These are phyloP conservation scores for Linum usitatissimum DNA, from an alignment of 345 rosid species.

Conservation along the genomic window DNA sequence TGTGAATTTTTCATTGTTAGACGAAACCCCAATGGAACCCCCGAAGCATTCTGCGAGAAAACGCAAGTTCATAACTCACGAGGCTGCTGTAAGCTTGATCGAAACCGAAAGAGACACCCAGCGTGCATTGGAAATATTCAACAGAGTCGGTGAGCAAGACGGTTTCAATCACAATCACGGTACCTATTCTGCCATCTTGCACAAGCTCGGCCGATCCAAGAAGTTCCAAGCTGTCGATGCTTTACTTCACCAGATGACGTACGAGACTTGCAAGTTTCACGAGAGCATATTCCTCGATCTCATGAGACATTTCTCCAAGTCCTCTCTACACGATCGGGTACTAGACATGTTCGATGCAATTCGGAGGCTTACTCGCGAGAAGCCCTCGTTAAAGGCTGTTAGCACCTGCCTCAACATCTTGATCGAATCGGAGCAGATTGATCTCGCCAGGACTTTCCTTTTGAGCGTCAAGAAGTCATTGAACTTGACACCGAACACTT, in stretches of 20 bases:
- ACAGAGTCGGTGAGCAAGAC: slow-evolving; percentile 51
- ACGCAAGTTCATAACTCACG: slow-evolving; percentile 52
- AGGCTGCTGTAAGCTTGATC: slow-evolving; percentile 50
- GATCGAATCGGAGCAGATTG: slow-evolving; percentile 51
- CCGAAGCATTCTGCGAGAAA: slow-evolving; percentile 13
- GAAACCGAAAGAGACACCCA: slow-evolving; percentile 65
- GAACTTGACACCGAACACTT: slow-evolving; percentile 58
- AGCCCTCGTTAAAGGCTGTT: slow-evolving; percentile 67
- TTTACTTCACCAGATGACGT: slow-evolving; percentile 62
- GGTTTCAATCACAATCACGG: slow-evolving; percentile 78
- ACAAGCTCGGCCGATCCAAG: slow-evolving; percentile 58
- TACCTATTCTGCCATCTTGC: slow-evolving; percentile 55
- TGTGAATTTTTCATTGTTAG: background rate
- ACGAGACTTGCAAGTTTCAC: slow-evolving; percentile 73
- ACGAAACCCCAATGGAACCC: slow-evolving; percentile 12
- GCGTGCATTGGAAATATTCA: slow-evolving; percentile 57
- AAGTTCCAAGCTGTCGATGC: slow-evolving; percentile 70
- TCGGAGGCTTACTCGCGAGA: slow-evolving; percentile 52
- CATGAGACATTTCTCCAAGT: slow-evolving; percentile 60
- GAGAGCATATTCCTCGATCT: slow-evolving; percentile 68
- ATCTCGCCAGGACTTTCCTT: slow-evolving; percentile 39
- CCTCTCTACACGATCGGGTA: slow-evolving; percentile 39
- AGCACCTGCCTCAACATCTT: slow-evolving; percentile 84
- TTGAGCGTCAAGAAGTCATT: slow-evolving; percentile 35
- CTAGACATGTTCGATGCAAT: slow-evolving; percentile 64